Evolutionary conservation across 305 asterid species (phyloP), one percentile per base, ranked within the genome.

Genomic region (Withania somnifera): DNA sequence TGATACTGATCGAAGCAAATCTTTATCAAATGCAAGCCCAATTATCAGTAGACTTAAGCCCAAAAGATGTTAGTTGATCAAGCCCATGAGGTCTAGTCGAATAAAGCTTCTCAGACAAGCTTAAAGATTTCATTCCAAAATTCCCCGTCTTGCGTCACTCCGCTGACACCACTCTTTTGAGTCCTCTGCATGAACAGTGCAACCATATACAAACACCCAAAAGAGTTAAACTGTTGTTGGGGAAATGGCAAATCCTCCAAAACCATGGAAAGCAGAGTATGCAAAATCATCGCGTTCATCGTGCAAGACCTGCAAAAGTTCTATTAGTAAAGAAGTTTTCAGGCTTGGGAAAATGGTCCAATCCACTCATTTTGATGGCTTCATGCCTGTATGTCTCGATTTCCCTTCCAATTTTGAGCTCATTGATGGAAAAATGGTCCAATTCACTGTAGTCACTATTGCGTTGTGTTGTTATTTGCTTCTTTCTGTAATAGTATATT

Each of bases 261-360:
- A 93, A 90, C 91, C 98, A 51, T 96, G 99, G 99, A 93, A 90
- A 83, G 94, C 90, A 57, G 99, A 94, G 86, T 96, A 96, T 69
- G 98, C 99, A 0, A 94, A 96, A 89, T 94, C 98, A 13, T 89
- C 97, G 32, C 90, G 99, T 87, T 89, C 98, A 0, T 90, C 97
- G 52, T 96, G 99, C 95, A 96, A 89, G 82, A 89, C 97, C 82
- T 96, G 99, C 91, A 93, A 89, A 88, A 84, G 0, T 6, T 58
- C 87, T 82, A 94, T 94, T 84, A 89, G 85, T 0, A 96, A 94
- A 87, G 99, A 96, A 86, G 85, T 20, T 10, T 89, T 96, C 57
- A 89, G 99, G 88, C 97, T 96, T 42, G 99, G 98, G 1, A 96
- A 94, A 84, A 94, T 96, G 98, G 97, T 96, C 63, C 97, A 94